Evolutionary conservation across 2,329 filamentous ascomycete species (phyloP).

Genomic region (Diaporthe eres): DNA sequence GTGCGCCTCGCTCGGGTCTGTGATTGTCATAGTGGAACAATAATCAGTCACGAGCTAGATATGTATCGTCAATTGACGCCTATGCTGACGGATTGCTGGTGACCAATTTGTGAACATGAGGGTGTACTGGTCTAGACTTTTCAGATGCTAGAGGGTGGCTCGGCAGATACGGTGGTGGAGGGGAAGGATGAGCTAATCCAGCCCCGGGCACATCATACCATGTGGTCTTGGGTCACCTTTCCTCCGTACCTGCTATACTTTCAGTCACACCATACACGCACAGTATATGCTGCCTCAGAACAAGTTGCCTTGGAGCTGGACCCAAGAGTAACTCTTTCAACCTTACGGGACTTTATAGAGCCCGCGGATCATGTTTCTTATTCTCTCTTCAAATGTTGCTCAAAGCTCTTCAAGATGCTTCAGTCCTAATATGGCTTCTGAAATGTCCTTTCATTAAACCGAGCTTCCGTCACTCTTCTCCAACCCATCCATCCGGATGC

Average conservation of each 20-base stretch:
- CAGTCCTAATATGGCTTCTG: background rate
- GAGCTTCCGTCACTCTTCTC: background rate
- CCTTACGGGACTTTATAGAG: background rate
- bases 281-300: background rate
- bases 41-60: background rate
- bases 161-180: background rate
- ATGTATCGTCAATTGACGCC: background rate
- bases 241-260: background rate
- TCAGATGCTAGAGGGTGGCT: background rate
- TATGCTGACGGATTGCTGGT: background rate
- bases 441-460: background rate
- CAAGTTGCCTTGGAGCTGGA: background rate
- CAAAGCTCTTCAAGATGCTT: background rate
- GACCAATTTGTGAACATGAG: background rate
- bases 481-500: constrained; percentile 74
- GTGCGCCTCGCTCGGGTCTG: constrained; percentile 53
- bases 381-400: background rate
- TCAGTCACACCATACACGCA: background rate
- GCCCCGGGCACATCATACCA: background rate
- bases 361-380: background rate
- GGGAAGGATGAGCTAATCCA: constrained; percentile 31
- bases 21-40: constrained; percentile 24
- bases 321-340: no score
- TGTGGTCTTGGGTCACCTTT: background rate
- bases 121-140: background rate